These are phyloP conservation scores for Tricholoma bakamatsutake DNA, from an alignment of 768 basidiomycete species.

Conservation along the genomic window DNA sequence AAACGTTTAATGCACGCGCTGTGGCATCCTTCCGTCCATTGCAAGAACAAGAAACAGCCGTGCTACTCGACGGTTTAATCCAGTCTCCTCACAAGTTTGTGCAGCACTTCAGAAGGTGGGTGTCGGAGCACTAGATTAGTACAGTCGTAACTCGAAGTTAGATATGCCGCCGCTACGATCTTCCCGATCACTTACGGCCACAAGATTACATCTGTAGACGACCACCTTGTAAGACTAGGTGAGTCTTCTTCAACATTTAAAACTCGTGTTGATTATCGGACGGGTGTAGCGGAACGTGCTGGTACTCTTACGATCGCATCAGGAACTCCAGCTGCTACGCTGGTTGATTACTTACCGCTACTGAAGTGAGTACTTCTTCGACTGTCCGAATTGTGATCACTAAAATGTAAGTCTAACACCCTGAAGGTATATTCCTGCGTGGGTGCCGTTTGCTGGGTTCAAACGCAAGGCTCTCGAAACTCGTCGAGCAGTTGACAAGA, in stretches of 20 bases:
- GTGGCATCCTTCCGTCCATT: conserved; percentile 33
- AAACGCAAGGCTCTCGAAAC: conserved; percentile 38
- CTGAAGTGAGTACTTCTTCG: conserved; percentile 26
- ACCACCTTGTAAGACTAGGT: conserved; percentile 40
- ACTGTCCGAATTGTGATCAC: neutral
- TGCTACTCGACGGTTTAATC: conserved; percentile 34
- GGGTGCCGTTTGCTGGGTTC: conserved; percentile 43
- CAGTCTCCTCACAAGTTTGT: conserved; percentile 32
- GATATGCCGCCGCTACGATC: conserved; percentile 43
- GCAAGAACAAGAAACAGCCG: conserved; percentile 36
- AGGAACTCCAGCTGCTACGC: conserved; percentile 38
- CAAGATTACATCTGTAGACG: conserved; percentile 37
- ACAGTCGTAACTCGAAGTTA: conserved; percentile 12
- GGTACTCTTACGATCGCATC: conserved; percentile 39
- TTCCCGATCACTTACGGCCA: conserved; percentile 45
- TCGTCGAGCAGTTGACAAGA: conserved; percentile 37
- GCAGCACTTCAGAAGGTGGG: conserved; percentile 39
- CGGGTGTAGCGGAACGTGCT: conserved; percentile 36
- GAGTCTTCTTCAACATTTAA: conserved; percentile 8
- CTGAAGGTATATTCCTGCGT: conserved; percentile 40
- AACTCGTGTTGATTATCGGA: neutral
- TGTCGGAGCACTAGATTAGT: neutral
- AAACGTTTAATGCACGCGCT: conserved; percentile 41
- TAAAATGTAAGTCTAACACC: neutral
- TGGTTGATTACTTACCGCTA: conserved; percentile 45